Percentiles rank a stretch among this genome's conserved stretches.
These are phyloP conservation scores for Astrothelium macrocarpum DNA, from an alignment of 495 filamentous ascomycete species.

Conservation along the genomic window DNA sequence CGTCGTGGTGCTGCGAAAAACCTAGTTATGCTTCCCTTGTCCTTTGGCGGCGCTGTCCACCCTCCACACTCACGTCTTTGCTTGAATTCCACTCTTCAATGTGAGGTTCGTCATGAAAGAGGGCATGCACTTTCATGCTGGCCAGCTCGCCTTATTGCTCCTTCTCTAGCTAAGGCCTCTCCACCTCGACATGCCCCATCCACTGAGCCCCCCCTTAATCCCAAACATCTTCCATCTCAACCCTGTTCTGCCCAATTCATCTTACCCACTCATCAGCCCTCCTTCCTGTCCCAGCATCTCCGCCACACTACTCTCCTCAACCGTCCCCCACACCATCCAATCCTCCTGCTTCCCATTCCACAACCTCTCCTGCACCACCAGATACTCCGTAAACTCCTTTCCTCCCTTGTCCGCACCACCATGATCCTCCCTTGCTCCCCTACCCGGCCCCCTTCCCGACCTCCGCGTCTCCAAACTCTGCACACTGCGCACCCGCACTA, in stretches of 20 bases:
- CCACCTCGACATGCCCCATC: too few relatives aligned
- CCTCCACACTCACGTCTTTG: neutral
- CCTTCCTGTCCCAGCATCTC: conserved; percentile 21
- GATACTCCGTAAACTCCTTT: conserved; percentile 60
- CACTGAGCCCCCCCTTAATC: too few relatives aligned
- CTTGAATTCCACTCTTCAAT: too few relatives aligned
- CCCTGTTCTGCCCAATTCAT: neutral
- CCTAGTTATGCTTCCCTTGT: too few relatives aligned
- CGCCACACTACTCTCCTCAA: conserved; percentile 49
- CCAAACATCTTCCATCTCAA: neutral
- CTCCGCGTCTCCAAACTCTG: conserved; percentile 39
- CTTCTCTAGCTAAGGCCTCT: too few relatives aligned
- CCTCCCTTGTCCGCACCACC: conserved; percentile 22
- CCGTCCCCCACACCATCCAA: conserved; percentile 72
- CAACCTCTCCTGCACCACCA: conserved; percentile 61
- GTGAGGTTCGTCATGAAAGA: too few relatives aligned
- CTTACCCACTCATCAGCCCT: conserved; percentile 7
- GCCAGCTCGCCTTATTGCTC: too few relatives aligned
- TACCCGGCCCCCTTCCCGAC: neutral
- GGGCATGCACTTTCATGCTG: too few relatives aligned
- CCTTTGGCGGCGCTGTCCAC: too few relatives aligned
- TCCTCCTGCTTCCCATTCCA: conserved; percentile 46
- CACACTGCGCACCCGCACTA: conserved; percentile 58
- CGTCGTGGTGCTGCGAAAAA: neutral
- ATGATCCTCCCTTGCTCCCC: conserved; percentile 3